Evolutionary conservation across 129 eudicot genomes (phyloP).

Genomic region (Apium graveolens): DNA sequence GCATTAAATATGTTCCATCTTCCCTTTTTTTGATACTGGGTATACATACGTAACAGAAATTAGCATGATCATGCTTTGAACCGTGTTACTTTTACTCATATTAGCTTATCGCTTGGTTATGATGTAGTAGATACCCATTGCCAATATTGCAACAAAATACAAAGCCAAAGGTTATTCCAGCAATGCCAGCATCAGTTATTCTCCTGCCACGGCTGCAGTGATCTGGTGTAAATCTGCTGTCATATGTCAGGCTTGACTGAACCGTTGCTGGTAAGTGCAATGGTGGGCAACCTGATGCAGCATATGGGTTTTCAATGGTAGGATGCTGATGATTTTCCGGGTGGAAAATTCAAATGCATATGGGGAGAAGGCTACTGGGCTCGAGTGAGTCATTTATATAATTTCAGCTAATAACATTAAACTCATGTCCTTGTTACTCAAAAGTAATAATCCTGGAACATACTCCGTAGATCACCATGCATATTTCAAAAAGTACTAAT

Average conservation of each 20-base stretch:
- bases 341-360: slow-evolving; percentile 63
- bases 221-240: slow-evolving; percentile 20
- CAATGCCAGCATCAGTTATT: slow-evolving; percentile 50
- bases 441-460: no score
- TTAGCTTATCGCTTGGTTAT: slow-evolving; percentile 35
- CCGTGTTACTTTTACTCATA: slow-evolving; percentile 25
- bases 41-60: no score
- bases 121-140: slow-evolving; percentile 59
- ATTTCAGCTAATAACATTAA: neutral
- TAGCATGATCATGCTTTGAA: no score
- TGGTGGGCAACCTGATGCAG: slow-evolving; percentile 35
- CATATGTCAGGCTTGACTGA: slow-evolving; percentile 45
- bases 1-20: no score
- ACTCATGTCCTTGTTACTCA: neutral
- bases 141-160: slow-evolving; percentile 30
- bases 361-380: slow-evolving; percentile 53
- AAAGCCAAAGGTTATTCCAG: slow-evolving; percentile 36
- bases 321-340: slow-evolving; percentile 29
- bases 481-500: no score
- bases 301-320: slow-evolving; percentile 21
- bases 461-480: no score
- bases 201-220: slow-evolving; percentile 9
- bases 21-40: no score
- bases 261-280: slow-evolving; percentile 64
- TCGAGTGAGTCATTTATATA: slow-evolving; percentile 12